Base-by-base conservation (phyloP, 768 basidiomycete genomes). In the Rhizopogon vinicolor region DNA sequence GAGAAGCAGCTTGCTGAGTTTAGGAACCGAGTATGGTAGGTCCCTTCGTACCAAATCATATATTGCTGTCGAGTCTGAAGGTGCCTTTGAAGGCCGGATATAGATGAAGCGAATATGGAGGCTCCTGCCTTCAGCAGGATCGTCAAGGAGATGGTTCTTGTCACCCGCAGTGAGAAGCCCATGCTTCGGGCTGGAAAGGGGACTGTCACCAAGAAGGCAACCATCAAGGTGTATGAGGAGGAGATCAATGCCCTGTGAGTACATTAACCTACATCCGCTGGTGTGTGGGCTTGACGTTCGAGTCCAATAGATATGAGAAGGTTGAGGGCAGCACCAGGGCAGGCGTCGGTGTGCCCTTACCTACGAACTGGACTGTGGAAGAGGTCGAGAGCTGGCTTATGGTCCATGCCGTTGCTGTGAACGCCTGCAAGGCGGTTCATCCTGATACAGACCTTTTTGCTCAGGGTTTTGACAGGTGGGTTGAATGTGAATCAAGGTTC, bases 131-230 rank as follows among this genome's bases (percentile, higher is more conserved):
- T 73, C 44, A 77, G 75, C 52, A 67, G 73, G n/a, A 69, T 79
- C 13, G 78, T 76, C 65, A 78, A 77, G 58, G 77, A 83, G 60
- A 78, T 82, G 78, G 76, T 83, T 39, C 42, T 81, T 29, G 62
- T 81, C 14, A 69, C 79, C 0, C 64, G 69, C 3, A 61, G 73
- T 33, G 68, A 64, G 0, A 78, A 78, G 53, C 80, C 78, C 0
- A 65, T 82, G 41, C 65, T 72, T 16, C 74, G 74, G 18, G 66
- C 78, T 0, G 73, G 67, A 0, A 83, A 82, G 58, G 78, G 78
- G 3, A 77, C 80, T 0, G 71, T 79, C 3, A 66, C 67, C 43
- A 73, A 75, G 46, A 76, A 75, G 52, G 72, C 70, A 6, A 69
- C 75, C 1, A 49, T 79, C 40, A 61, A 52, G 3, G 10, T 65